These are phyloP conservation scores for Pseudogymnoascus sp. DNA, from an alignment of 2,329 filamentous ascomycete species.

Conservation along the genomic window DNA sequence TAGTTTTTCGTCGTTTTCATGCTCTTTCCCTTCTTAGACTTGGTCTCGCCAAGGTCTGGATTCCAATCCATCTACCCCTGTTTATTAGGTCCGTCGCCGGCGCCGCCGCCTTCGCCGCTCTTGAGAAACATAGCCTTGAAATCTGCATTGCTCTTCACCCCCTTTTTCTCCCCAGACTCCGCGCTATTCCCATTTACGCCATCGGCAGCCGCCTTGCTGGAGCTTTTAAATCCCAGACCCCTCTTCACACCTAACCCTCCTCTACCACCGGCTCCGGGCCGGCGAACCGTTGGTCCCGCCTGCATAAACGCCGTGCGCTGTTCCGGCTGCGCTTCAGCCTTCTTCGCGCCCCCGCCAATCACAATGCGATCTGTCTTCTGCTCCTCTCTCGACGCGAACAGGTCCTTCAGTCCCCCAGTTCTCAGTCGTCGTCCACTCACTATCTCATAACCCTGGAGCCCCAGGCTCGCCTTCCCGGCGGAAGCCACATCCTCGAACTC, in stretches of 20 bases:
- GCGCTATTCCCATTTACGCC: constrained; percentile 16
- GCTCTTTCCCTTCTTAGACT: not conserved
- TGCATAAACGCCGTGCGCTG: constrained; percentile 20
- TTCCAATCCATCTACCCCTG: not conserved
- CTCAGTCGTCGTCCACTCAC: constrained; percentile 42
- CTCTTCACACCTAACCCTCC: constrained; percentile 30
- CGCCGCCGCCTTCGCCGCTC: not conserved
- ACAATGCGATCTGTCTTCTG: constrained; percentile 36
- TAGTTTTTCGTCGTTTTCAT: constrained; percentile 6
- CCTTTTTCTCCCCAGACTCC: constrained; percentile 20
- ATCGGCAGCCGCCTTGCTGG: constrained; percentile 8
- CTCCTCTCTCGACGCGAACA: constrained; percentile 43
- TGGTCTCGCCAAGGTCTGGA: not conserved
- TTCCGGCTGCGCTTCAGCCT: constrained; percentile 33
- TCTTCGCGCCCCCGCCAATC: constrained; percentile 22
- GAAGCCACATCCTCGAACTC: constrained; percentile 62
- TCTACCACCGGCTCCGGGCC: constrained; percentile 27
- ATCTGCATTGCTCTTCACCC: constrained; percentile 46
- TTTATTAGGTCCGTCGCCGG: not conserved
- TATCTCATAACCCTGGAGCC: constrained; percentile 47
- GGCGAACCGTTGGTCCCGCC: constrained; percentile 23
- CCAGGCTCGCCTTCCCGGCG: constrained; percentile 62
- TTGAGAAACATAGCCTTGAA: constrained; percentile 39
- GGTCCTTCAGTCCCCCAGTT: constrained; percentile 45
- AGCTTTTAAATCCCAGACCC: constrained; percentile 25